Evolutionary conservation across 2,329 filamentous ascomycete genomes (phyloP), one percentile per base, ranked within the genome.

Genomic region (Botrytis tulipae): DNA sequence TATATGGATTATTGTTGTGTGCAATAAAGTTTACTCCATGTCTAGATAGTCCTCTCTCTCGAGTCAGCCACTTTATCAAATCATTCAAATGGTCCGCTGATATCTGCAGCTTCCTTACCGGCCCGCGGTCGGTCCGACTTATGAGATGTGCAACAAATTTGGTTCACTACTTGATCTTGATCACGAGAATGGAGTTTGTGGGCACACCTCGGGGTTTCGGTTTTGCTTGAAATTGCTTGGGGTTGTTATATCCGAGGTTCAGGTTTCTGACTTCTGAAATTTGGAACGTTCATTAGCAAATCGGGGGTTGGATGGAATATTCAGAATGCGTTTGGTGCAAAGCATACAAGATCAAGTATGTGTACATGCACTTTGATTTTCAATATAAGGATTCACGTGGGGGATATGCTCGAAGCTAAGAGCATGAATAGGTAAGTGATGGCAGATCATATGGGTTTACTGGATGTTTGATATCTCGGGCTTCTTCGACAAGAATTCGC

Each of bases 51-150:
- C 8, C 22, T 48, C 22, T 9, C 37, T 37, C 7, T 10, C 37
- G 16, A 20, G 22, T 29, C 12, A 54, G 25, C 65, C 3, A 67
- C 35, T 67, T 32, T 40, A 48, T 29, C 18, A 20, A 54, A 14
- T 20, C 22, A 25, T 68, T 40, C 18, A 29, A 54, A 29, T 29
- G 46, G 32, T 68, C 32, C 65, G 16, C 32, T 54, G 46, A 20
- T 68, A 40, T 37, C 46, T 54, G 25, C 35, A 29, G 18, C 16
- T 25, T 25, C 46, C 35, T 42, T 54, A 40, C 22, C 65, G 32
- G 46, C 35, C 66, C 48, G 48, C 22, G 66, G 25, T 68, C 66
- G 66, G 66, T 57, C 66, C 66, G 66, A 68, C n/a, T 68, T 22
- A 22, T 42, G 18, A 68, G 66, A 68, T 25, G 14, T 68, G 66